These are phyloP conservation scores for Pichia phayaonensis DNA, from an alignment of 805 yeast species.

Conservation along the genomic window DNA sequence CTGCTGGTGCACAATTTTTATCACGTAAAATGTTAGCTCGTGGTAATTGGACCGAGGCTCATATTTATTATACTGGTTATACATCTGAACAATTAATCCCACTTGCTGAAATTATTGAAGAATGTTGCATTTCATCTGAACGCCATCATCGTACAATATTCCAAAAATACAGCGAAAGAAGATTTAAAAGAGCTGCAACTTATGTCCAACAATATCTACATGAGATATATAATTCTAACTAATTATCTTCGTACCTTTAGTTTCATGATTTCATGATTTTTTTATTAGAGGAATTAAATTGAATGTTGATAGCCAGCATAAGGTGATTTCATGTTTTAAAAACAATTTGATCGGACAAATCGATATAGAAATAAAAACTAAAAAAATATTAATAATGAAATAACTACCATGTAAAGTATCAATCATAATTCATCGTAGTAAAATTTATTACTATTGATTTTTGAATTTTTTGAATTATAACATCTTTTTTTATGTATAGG, in stretches of 20 bases:
- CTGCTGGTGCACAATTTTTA: conserved; percentile 80
- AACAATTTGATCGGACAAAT: not conserved
- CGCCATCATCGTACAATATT: conserved; percentile 71
- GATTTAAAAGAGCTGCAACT: conserved; percentile 69
- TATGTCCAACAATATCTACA: conserved; percentile 59
- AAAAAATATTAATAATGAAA: not conserved
- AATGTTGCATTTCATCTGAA: conserved; percentile 53
- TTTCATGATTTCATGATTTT: not conserved
- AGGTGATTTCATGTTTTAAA: not conserved
- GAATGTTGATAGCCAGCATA: no score
- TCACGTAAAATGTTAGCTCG: conserved; percentile 67
- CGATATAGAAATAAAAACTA: not conserved
- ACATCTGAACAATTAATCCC: conserved; percentile 80
- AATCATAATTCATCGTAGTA: not conserved
- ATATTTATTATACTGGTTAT: conserved; percentile 87
- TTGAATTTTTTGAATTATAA: not conserved
- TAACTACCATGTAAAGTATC: not conserved
- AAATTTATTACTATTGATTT: not conserved
- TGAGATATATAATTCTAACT: conserved; percentile 2
- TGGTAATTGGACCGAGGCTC: conserved; percentile 79
- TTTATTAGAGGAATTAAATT: not conserved
- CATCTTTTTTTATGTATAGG: not conserved
- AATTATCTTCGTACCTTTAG: not conserved
- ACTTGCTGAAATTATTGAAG: conserved; percentile 64
- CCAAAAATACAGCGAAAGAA: conserved; percentile 83